phyloP scores from a whole-genome alignment of 768 basidiomycete genomes.

The Gyrodon lividus region DNA sequence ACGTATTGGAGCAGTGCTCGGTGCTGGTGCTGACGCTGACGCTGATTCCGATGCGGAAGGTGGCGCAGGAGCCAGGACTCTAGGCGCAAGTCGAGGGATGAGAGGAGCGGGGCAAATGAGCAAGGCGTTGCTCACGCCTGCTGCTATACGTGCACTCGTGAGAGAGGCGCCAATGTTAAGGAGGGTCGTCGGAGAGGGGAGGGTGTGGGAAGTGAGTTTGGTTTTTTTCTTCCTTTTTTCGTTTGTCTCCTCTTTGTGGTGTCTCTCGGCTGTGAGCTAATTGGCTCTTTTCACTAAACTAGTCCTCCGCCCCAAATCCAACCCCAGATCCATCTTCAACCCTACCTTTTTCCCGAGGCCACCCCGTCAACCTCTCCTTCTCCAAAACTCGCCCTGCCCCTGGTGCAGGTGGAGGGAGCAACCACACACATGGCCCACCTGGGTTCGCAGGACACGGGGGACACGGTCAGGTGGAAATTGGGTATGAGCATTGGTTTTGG shows the following conservation, averaged over 20 bases:
- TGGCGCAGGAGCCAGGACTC: neutral
- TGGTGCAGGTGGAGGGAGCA: slow-evolving; percentile 11
- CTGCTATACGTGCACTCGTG: slow-evolving; percentile 43
- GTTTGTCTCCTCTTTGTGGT: neutral
- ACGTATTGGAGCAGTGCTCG: neutral
- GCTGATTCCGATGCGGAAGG: neutral
- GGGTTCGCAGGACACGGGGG: slow-evolving; percentile 18
- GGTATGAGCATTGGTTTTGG: slow-evolving; percentile 27
- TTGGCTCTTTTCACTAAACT: neutral
- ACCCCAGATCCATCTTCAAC: slow-evolving; percentile 10
- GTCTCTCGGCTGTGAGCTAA: too few relatives aligned
- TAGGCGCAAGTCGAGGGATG: neutral
- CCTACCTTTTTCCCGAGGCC: slow-evolving; percentile 3
- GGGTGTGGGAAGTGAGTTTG: slow-evolving; percentile 54
- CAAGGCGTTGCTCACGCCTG: slow-evolving; percentile 37
- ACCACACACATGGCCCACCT: slow-evolving; percentile 13
- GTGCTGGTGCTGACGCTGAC: neutral
- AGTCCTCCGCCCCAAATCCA: slow-evolving; percentile 17
- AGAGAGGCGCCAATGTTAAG: slow-evolving; percentile 39
- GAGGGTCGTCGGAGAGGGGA: slow-evolving; percentile 47
- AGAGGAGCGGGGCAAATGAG: neutral
- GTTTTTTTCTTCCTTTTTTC: neutral
- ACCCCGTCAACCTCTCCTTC: slow-evolving; percentile 13
- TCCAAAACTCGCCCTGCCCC: slow-evolving; percentile 10
- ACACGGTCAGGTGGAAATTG: slow-evolving; percentile 14